Conservation (phyloP, 768 basidiomycete genomes). For the Macrolepiota fuliginosa region DNA sequence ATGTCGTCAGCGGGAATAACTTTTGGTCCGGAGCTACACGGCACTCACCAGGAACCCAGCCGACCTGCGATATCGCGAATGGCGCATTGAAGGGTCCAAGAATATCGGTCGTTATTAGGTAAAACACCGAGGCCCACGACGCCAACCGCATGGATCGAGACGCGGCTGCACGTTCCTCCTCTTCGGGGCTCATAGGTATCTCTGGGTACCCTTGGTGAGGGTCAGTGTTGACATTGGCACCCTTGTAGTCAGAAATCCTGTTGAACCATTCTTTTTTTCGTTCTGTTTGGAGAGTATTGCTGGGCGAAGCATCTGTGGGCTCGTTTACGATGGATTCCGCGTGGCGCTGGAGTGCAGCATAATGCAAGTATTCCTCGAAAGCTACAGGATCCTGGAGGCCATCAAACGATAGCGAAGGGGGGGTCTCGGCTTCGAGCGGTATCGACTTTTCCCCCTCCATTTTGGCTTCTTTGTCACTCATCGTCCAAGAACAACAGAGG, state of each 20-base stretch:
- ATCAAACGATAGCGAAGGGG: not conserved
- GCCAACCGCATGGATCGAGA: slow-evolving; percentile 47
- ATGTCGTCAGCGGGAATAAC: not conserved
- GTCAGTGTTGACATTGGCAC: slow-evolving; percentile 29
- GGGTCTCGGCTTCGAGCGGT: not conserved
- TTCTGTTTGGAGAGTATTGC: not conserved
- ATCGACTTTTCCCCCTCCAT: not conserved
- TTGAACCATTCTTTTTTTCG: slow-evolving; percentile 23
- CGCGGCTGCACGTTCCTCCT: slow-evolving; percentile 35
- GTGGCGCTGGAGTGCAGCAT: slow-evolving; percentile 32
- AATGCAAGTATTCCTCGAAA: slow-evolving; percentile 38
- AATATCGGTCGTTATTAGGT: slow-evolving; percentile 60
- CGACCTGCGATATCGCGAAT: slow-evolving; percentile 56
- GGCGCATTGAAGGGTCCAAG: slow-evolving; percentile 62
- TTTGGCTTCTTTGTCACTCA: not conserved
- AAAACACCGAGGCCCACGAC: slow-evolving; percentile 50
- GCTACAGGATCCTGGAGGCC: slow-evolving; percentile 10
- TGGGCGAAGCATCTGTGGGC: not conserved
- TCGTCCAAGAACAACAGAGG: not conserved
- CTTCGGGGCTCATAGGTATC: slow-evolving; percentile 22
- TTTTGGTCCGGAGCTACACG: slow-evolving; percentile 16
- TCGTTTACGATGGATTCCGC: slow-evolving; percentile 18
- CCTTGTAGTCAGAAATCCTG: slow-evolving; percentile 29
- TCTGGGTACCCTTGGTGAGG: slow-evolving; percentile 18
- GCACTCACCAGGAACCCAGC: slow-evolving; percentile 54